These are phyloP conservation scores for Tricholoma furcatifolium DNA, from an alignment of 768 basidiomycete species.

Conservation along the genomic window DNA sequence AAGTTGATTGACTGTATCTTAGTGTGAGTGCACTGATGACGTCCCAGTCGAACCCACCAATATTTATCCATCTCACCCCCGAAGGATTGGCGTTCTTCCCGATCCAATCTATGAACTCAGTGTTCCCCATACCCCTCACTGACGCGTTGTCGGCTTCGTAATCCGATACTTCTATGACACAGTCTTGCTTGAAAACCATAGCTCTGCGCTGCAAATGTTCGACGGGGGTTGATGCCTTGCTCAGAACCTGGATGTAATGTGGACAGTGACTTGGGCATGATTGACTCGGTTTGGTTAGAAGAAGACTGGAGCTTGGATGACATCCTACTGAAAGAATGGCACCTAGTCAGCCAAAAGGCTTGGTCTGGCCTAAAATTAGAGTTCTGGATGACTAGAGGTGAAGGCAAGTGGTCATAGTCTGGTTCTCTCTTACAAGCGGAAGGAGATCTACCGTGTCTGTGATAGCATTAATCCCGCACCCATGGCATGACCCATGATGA, in stretches of 20 bases:
- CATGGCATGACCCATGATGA: no score
- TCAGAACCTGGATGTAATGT: constrained; percentile 49
- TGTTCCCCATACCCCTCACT: constrained; percentile 47
- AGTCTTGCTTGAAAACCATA: constrained; percentile 55
- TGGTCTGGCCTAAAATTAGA: no score
- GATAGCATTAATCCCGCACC: no score
- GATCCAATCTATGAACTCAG: constrained; percentile 47
- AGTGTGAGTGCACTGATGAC: constrained; percentile 60
- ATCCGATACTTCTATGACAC: constrained; percentile 59
- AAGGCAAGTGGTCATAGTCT: no score
- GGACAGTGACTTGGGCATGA: neutral
- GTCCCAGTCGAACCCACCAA: constrained; percentile 62
- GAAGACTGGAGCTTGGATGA: no score
- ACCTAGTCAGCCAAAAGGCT: no score
- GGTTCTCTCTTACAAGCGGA: no score
- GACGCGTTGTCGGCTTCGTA: constrained; percentile 48
- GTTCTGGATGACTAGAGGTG: neutral
- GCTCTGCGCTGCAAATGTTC: constrained; percentile 37
- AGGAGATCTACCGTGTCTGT: no score
- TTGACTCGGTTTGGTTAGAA: neutral
- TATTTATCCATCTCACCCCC: constrained; percentile 61
- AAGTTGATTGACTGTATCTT: constrained; percentile 45
- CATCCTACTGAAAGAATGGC: no score
- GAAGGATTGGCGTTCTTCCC: constrained; percentile 25
- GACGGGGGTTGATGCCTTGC: constrained; percentile 61